Evolutionary conservation across 495 filamentous ascomycete genomes (phyloP).

Genomic region (Thozetella sp.): DNA sequence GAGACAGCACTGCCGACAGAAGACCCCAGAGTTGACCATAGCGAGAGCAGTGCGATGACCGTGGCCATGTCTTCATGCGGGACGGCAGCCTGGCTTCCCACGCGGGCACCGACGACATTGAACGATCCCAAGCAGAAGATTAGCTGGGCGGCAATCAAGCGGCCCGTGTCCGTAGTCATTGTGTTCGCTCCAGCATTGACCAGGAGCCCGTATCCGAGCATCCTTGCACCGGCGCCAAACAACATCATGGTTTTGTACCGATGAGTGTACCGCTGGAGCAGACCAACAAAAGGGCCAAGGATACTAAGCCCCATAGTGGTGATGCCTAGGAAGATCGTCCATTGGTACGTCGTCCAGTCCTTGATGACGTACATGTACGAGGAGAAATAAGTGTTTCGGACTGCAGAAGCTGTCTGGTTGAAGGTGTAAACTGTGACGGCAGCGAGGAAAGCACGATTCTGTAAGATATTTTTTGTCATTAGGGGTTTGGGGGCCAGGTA

Average conservation of each 20-base stretch:
- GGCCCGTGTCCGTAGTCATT: neutral
- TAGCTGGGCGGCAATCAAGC: neutral
- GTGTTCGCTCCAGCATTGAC: slow-evolving; percentile 1
- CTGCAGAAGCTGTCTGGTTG: neutral
- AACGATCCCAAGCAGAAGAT: slow-evolving; percentile 1
- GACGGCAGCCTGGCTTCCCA: neutral
- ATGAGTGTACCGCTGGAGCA: neutral
- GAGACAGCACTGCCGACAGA: slow-evolving; percentile 1
- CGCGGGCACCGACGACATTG: slow-evolving; percentile 1
- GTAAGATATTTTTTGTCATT: neutral
- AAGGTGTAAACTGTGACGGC: neutral
- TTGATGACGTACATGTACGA: slow-evolving; percentile 2
- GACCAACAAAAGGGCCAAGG: neutral
- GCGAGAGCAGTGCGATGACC: slow-evolving; percentile 1
- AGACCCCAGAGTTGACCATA: neutral
- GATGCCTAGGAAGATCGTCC: neutral
- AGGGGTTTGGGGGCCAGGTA: neutral
- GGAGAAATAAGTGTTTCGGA: neutral
- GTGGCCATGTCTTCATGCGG: slow-evolving; percentile 1
- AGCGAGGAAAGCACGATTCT: slow-evolving; percentile 1
- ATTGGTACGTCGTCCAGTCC: neutral
- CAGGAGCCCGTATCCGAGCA: neutral
- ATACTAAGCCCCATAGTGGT: neutral
- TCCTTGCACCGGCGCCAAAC: neutral
- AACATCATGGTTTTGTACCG: neutral